Evolutionary conservation across 2,329 filamentous ascomycete genomes (phyloP), one percentile per base, ranked within the genome.

Genomic region (Neocatenulostroma microsporum): DNA sequence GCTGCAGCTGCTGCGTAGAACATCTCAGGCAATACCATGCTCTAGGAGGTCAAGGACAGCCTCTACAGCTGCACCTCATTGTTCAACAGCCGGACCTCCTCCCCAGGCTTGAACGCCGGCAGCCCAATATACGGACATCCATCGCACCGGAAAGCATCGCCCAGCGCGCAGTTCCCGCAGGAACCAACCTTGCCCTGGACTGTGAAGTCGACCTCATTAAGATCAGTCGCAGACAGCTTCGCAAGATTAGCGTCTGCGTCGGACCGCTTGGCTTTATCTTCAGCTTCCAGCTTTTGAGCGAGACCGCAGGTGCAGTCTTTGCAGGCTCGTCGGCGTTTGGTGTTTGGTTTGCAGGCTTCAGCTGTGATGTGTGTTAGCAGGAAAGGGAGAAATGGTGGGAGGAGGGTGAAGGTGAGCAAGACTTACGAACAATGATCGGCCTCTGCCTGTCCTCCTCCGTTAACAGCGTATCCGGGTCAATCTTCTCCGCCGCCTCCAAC

Each of bases 231-330:
- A 33, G 73, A 76, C 34, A 86, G 67, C 14, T 78, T 70, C 55
- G 79, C 76, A 18, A 53, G 46, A 31, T 52, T 55, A 30, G 68
- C 66, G 54, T 86, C 81, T 21, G 83, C 82, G 15, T 72, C 66
- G 6, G 67, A 65, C 39, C 85, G 74, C 54, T 77, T 79, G 6
- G 72, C 72, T 28, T 69, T 70, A 62, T 96, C 91, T 67, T 96
- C 86, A n/a, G 80, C 81, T 51, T 86, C 83, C 34, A 96, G 65
- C 43, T 82, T 78, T 60, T 91, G 78, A 17, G 88, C 86, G 18
- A 98, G 77, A 34, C 91, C 91, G 58, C 91, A 98, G 7, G 84
- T 89, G 69, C 91, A 98, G 68, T 98, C 91, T 66, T 98, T 96
- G 72, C 91, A 98, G 40, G 91, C 87, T 44, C 88, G 80, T 37